Conservation (phyloP, 2,329 filamentous ascomycete species). For the Hymenoscyphus albidus region DNA sequence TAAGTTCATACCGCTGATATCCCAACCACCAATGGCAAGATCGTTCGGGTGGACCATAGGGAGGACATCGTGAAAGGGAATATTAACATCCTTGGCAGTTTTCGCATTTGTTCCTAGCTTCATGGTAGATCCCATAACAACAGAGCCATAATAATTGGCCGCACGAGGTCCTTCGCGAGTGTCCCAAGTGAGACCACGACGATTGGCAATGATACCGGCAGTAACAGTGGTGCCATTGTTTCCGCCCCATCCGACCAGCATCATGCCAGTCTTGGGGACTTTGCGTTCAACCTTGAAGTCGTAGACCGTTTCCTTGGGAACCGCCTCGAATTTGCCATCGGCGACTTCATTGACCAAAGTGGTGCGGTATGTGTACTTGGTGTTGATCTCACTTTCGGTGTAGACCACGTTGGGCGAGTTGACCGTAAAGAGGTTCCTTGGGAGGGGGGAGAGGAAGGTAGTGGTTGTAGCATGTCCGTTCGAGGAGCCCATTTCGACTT, state of each 20-base stretch:
- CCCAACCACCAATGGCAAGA: slow-evolving; percentile 92
- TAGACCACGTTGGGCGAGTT: slow-evolving; percentile 90
- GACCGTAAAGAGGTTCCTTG: slow-evolving; percentile 73
- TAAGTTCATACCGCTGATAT: slow-evolving; percentile 88
- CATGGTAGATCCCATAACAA: slow-evolving; percentile 95
- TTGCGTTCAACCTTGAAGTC: slow-evolving; percentile 97
- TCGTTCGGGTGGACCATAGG: slow-evolving; percentile 98
- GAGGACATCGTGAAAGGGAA: slow-evolving; percentile 89
- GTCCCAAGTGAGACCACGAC: slow-evolving; percentile 80
- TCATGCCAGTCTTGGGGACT: slow-evolving; percentile 89
- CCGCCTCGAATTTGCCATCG: slow-evolving; percentile 75
- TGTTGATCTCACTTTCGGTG: slow-evolving; percentile 81
- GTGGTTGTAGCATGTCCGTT: slow-evolving; percentile 61
- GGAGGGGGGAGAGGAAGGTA: slow-evolving; percentile 37
- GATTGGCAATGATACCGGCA: slow-evolving; percentile 94
- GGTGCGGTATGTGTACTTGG: slow-evolving; percentile 95
- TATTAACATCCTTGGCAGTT: slow-evolving; percentile 86
- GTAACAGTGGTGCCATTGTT: slow-evolving; percentile 98
- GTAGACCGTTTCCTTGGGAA: slow-evolving; percentile 84
- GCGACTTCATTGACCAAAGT: slow-evolving; percentile 68
- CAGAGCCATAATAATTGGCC: slow-evolving; percentile 97
- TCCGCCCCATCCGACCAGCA: slow-evolving; percentile 96
- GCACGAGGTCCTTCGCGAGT: slow-evolving; percentile 82
- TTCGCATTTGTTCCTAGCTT: slow-evolving; percentile 88
- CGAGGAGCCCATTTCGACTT: slow-evolving; percentile 52